A percentile compares a stretch with the other conserved stretches of the same genome.
Evolutionary conservation across 2,329 filamentous ascomycete genomes (phyloP).

Genomic region (Pseudopithomyces chartarum): DNA sequence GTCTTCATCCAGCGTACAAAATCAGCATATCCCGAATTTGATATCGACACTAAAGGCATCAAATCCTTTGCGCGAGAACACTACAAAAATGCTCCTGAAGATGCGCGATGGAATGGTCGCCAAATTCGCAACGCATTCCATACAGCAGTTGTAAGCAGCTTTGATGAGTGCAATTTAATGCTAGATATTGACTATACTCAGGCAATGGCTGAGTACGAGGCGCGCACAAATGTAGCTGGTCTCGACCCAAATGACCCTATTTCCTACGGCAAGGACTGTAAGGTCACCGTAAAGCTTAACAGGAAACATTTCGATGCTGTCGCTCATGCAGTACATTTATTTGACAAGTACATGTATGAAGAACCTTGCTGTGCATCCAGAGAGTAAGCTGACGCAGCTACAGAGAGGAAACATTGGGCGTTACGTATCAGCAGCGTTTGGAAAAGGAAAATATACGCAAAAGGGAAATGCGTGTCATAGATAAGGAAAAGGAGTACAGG

Average conservation of each 20-base stretch:
- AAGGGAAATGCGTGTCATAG: background rate
- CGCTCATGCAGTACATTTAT: background rate
- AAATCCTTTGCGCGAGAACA: slow-evolving; percentile 4
- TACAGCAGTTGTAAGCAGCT: slow-evolving; percentile 8
- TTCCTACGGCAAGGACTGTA: background rate
- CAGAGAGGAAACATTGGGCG: background rate
- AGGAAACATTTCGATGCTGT: background rate
- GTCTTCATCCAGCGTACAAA: background rate
- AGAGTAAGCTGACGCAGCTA: background rate
- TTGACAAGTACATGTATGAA: background rate
- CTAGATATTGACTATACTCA: background rate
- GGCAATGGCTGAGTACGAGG: slow-evolving; percentile 18
- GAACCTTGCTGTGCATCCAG: background rate
- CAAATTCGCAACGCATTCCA: slow-evolving; percentile 21
- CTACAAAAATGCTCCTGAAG: background rate
- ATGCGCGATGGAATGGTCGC: slow-evolving; percentile 14
- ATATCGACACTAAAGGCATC: slow-evolving; percentile 3
- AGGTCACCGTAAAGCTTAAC: background rate
- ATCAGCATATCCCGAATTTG: background rate
- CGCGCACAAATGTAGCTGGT: background rate
- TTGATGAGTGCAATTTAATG: background rate
- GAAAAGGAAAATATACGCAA: background rate
- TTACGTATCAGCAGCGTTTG: background rate
- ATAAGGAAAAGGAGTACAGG: background rate
- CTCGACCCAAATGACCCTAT: background rate